Conservation (phyloP, 305 asterid species). For the Fraxinus xanthoxyloides region DNA sequence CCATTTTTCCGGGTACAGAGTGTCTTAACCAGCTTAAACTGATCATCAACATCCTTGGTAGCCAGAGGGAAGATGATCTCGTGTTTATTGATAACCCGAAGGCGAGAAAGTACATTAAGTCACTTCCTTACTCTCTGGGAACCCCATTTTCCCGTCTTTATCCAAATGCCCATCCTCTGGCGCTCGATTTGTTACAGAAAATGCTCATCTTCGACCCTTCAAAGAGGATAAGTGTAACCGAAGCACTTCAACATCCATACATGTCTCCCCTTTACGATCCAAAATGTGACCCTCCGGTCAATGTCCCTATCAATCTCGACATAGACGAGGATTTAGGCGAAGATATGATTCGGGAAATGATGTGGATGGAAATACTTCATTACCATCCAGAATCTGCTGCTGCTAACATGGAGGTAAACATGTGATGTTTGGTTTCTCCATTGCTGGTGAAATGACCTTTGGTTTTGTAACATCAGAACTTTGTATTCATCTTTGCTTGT, state of each 20-base stretch:
- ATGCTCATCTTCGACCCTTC: constrained; percentile 78
- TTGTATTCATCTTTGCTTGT: constrained; percentile 2
- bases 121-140: constrained; percentile 62
- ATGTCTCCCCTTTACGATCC: constrained; percentile 68
- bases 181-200: constrained; percentile 60
- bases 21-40: constrained; percentile 70
- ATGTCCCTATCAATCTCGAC: constrained; percentile 60
- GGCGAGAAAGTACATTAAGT: constrained; percentile 56
- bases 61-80: constrained; percentile 57
- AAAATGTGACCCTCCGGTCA: constrained; percentile 59
- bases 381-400: constrained; percentile 54
- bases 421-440: constrained; percentile 15
- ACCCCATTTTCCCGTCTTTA: constrained; percentile 51
- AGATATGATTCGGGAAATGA: constrained; percentile 62
- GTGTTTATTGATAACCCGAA: constrained; percentile 66
- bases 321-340: constrained; percentile 69
- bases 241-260: constrained; percentile 70
- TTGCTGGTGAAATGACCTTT: constrained; percentile 9
- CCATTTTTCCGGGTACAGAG: constrained; percentile 69
- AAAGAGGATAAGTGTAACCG: constrained; percentile 63
- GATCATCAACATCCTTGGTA: constrained; percentile 66
- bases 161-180: constrained; percentile 60
- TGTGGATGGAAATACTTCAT: constrained; percentile 62
- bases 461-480: constrained; percentile 31
- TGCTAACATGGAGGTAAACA: constrained; percentile 27